Evolutionary conservation across 2,329 filamentous ascomycete species (phyloP), one percentile per base, ranked within the genome.

Genomic region (Microascus cirrosus): DNA sequence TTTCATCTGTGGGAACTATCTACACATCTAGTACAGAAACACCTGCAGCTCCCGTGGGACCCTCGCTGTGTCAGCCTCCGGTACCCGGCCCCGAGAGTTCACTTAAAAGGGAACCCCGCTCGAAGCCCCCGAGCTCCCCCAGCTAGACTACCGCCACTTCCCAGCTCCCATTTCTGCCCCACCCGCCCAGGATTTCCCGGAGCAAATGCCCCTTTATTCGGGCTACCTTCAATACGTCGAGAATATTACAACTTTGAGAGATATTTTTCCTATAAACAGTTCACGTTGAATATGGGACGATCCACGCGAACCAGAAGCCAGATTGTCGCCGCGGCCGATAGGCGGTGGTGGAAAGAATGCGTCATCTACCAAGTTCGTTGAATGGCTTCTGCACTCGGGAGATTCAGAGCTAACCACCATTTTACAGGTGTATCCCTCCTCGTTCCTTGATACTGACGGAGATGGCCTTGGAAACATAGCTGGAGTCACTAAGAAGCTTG

Each of bases 311-410:
- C 18, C 36, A 4, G 8, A 8, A 42, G 36, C 36, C 36, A 42
- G 18, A 42, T 42, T 12, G 36, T 42, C 12, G 12, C 12, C 12
- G 11, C 12, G 12, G 36, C 36, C 12, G 42, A 52, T 11, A 20
- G 50, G 20, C 22, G 62, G 58, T 83, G 80, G 79, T 83, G 80
- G 80, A 82, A 82, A 66, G 76, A 82, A 63, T 74, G 72, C 54
- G 73, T 78, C 3, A 73, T 83, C 57, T 83, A 83, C 64, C 80
- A 84, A 63, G 79, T 84, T 32, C 62, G 2, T 70, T 89, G 0
- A 85, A 85, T 0, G 73, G 85, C 11, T 79, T 88, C 63, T 77
- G 83, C 7, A 73, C 90, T 54, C 89, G 86, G 12, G 12, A 42
- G 7, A 86, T 69, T 85, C 0, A 86, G 79, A 52, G 86, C 86